phyloP scores from a whole-genome alignment of 352 stramenopile genomes.

The Phytophthora pinifolia region DNA sequence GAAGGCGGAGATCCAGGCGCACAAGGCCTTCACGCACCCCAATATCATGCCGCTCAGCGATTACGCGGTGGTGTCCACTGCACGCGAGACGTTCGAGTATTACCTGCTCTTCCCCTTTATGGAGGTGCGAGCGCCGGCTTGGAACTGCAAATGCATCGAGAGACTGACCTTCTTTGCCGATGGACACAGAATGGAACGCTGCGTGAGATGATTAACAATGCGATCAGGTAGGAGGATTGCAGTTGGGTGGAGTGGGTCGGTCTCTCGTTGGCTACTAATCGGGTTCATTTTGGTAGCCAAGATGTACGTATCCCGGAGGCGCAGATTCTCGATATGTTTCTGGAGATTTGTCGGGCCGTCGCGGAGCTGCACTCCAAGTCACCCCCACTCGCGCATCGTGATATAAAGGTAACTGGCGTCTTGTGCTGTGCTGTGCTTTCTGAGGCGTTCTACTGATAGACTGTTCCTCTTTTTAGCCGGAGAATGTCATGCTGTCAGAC shows the following conservation, averaged over 20 bases:
- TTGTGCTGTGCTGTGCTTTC: neutral
- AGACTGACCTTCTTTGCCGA: slow-evolving; percentile 10
- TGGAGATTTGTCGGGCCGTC: slow-evolving; percentile 81
- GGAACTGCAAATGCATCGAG: neutral
- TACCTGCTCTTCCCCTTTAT: slow-evolving; percentile 89
- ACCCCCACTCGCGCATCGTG: slow-evolving; percentile 77
- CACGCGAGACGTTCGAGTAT: slow-evolving; percentile 54
- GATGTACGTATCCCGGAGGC: slow-evolving; percentile 59
- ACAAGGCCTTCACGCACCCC: slow-evolving; percentile 69
- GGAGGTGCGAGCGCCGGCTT: slow-evolving; percentile 40
- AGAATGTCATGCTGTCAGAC: slow-evolving; percentile 85
- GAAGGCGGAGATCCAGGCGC: slow-evolving; percentile 82
- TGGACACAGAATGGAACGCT: slow-evolving; percentile 77
- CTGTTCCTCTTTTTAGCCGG: slow-evolving; percentile 45
- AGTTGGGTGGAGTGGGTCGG: slow-evolving; percentile 1
- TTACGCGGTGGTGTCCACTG: slow-evolving; percentile 64
- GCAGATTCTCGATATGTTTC: slow-evolving; percentile 79
- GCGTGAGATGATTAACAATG: slow-evolving; percentile 80
- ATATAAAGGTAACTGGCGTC: slow-evolving; percentile 72
- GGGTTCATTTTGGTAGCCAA: slow-evolving; percentile 19
- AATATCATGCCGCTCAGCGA: slow-evolving; percentile 87
- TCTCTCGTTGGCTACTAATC: neutral
- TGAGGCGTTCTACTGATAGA: slow-evolving; percentile 4
- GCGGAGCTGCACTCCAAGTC: slow-evolving; percentile 70
- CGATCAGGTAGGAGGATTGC: slow-evolving; percentile 38